phyloP scores from a whole-genome alignment of 164 flowering plant species.

The Chimonanthus praecox region DNA sequence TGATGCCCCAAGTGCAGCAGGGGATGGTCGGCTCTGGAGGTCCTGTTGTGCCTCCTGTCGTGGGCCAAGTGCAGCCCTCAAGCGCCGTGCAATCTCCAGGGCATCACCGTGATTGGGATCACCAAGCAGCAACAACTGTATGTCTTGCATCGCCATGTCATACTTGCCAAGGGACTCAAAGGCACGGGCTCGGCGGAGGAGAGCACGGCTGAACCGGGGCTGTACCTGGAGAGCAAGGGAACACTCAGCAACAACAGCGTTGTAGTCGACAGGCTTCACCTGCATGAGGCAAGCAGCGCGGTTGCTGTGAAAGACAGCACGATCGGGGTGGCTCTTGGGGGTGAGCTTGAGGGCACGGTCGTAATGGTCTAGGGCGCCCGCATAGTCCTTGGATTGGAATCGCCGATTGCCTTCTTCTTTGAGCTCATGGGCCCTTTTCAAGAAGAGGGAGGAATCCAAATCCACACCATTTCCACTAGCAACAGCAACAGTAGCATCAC shows the following conservation, averaged over 20 bases:
- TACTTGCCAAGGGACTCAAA: slow-evolving; percentile 76
- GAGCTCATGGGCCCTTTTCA: slow-evolving; percentile 87
- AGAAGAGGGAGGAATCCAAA: slow-evolving; percentile 61
- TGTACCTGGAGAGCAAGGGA: slow-evolving; percentile 76
- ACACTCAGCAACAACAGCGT: slow-evolving; percentile 80
- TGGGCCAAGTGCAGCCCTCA: slow-evolving; percentile 60
- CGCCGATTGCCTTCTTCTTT: slow-evolving; percentile 93
- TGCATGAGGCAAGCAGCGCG: slow-evolving; percentile 97
- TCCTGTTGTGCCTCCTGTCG: slow-evolving; percentile 77
- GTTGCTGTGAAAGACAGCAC: slow-evolving; percentile 97
- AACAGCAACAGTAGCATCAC: slow-evolving; percentile 20
- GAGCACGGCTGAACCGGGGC: slow-evolving; percentile 75
- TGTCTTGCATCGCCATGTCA: slow-evolving; percentile 91
- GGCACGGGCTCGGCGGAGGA: slow-evolving; percentile 83
- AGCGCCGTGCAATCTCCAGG: slow-evolving; percentile 61
- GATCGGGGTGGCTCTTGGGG: slow-evolving; percentile 79
- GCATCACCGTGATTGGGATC: slow-evolving; percentile 81
- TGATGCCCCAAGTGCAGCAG: slow-evolving; percentile 98
- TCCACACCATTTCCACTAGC: slow-evolving; percentile 45
- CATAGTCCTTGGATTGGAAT: slow-evolving; percentile 79
- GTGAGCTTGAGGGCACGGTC: slow-evolving; percentile 78
- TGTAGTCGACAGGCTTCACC: slow-evolving; percentile 88
- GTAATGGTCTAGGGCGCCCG: slow-evolving; percentile 79
- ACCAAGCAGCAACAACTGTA: slow-evolving; percentile 46
- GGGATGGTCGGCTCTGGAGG: slow-evolving; percentile 88